Percentiles rank a stretch among this genome's conserved stretches.
These are phyloP conservation scores for Fusarium abutilonis DNA, from an alignment of 2,329 filamentous ascomycete species.

Conservation along the genomic window DNA sequence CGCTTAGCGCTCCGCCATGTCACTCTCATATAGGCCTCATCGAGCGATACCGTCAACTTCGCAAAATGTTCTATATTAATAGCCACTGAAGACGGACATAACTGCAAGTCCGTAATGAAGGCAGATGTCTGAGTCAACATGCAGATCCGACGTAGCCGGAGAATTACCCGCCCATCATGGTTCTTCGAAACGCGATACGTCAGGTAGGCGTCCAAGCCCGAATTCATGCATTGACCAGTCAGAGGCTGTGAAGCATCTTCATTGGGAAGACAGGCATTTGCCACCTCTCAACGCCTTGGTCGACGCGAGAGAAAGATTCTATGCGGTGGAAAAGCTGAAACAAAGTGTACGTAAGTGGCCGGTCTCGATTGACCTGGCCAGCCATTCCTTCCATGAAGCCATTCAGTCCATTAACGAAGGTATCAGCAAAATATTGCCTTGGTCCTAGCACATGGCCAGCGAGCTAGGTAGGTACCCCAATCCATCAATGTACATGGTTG, in stretches of 20 bases:
- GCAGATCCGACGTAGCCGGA: slow-evolving; percentile 21
- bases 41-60: neutral
- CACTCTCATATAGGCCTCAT: slow-evolving; percentile 18
- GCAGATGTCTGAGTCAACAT: slow-evolving; percentile 3
- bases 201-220: slow-evolving; percentile 22
- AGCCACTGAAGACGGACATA: slow-evolving; percentile 1
- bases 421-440: neutral
- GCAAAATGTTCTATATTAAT: neutral
- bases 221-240: slow-evolving; percentile 31
- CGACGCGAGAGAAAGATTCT: slow-evolving; percentile 10
- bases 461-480: too few species aligned
- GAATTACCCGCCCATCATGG: slow-evolving; percentile 9
- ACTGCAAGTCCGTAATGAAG: neutral
- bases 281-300: slow-evolving; percentile 25
- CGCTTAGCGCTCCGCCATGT: slow-evolving; percentile 12
- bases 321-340: slow-evolving; percentile 30
- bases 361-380: neutral
- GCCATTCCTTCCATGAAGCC: neutral
- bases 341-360: slow-evolving; percentile 14
- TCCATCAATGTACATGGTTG: neutral
- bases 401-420: neutral
- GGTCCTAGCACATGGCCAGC: neutral
- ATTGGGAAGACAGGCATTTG: slow-evolving; percentile 30
- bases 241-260: slow-evolving; percentile 30
- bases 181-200: slow-evolving; percentile 34